Base-by-base conservation (phyloP, 768 basidiomycete genomes). In the Obba rivulosa region DNA sequence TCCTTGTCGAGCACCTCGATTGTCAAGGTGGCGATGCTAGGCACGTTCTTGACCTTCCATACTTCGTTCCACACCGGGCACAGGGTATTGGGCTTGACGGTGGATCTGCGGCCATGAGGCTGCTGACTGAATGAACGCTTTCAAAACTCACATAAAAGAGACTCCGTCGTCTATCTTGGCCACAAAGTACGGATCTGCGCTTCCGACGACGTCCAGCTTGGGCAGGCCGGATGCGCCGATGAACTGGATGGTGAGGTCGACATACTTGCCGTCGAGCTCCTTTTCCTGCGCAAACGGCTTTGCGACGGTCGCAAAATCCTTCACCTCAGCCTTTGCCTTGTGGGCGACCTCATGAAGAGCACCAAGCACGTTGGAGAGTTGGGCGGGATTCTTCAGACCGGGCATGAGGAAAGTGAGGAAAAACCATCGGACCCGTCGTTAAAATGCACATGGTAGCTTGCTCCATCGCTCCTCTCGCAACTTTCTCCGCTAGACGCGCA, bases 11-110 rank as follows among this genome's bases (percentile, higher is more conserved):
- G 63, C n/a, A 90, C 69, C 37, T 76, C 66, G n/a, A 88, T 77
- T 4, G 67, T 61, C 8, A 90, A 64, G 21, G 67, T 70, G 8
- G 85, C 85, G n/a, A 68, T 74, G 4, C 60, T 62, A 0, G 87
- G 87, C 13, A 89, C 86, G 57, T 85, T 87, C 66, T 80, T 84
- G 52, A 89, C 66, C 28, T 69, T 66, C 87, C 87, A 89, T 8
- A 70, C 52, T 59, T 87, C 87, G 57, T 90, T 83, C 87, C 87
- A 89, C 17, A 85, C 80, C 0, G 87, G 87, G 0, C 67, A 55
- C 17, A 80, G 62, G 7, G 79, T 81, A 40, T 78, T 69, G 11
- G 64, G 46, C 55, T 83, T 72, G 9, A 89, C 81, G 0, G 80
- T 77, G 0, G 87, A 89, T 36, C 87, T 89, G 52, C 5, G 9